Base-by-base conservation (phyloP, 805 yeast genomes). In the Wickerhamomyces alni region DNA sequence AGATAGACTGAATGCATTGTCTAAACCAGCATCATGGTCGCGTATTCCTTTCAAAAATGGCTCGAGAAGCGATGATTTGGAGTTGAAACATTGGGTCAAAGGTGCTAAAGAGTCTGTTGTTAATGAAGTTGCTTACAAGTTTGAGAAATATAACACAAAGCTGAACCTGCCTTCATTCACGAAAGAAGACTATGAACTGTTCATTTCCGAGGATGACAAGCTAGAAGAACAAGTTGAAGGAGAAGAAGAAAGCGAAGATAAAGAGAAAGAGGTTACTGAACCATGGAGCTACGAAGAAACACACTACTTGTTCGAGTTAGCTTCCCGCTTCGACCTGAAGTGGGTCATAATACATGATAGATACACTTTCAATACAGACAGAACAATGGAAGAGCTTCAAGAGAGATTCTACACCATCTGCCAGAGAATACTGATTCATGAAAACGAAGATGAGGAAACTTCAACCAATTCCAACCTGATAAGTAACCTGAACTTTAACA, bases 21-120 rank as follows among this genome's bases (percentile, higher is more conserved):
- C 74, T 16, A 82, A 78, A 44, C 82, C 87, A 0, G 73, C 93
- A 0, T 88, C 96, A 1, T 93, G 99, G 99, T 72, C 76, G 1
- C 68, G 77, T 61, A 72, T 73, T 16, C 63, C 69, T 5, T 93
- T 91, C 55, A 69, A 65, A 33, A 78, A 78, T 45, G 62, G 63
- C 5, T 70, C 79, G 0, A 65, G 83, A 40, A 53, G 49, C 3
- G 80, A 75, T 35, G 77, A 59, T 1, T 57, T 80, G 19, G 66
- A 63, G 31, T 67, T 91, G 30, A 66, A 68, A 41, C 98, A 93
- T 61, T 93, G 99, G 98, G 89, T 80, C 2, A 79, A 85, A 44
- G 96, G 93, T 0, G 65, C 81, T 2, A 56, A 54, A n/a, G 61
- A 55, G 39, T 41, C 48, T 11, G 37, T 49, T 9, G 49, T 45